Percentiles rank a stretch among this genome's conserved stretches.
Conservation (phyloP, 768 basidiomycete genomes). For the Russula earlei region DNA sequence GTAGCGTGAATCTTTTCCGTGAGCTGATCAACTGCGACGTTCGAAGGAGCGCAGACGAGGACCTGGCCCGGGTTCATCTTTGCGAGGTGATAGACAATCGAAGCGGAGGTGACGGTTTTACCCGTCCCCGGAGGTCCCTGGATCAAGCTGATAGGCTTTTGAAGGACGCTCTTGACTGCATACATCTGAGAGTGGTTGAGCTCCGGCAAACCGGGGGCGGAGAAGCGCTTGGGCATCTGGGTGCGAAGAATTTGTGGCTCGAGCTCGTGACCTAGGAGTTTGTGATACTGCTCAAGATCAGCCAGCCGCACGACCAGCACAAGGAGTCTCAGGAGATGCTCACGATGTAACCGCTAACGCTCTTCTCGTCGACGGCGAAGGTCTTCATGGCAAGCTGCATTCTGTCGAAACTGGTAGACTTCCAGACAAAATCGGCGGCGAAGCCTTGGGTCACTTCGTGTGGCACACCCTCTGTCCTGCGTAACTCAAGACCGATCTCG, state of each 20-base stretch:
- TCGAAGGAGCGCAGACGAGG: conserved; percentile 96
- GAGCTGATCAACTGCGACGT: conserved; percentile 98
- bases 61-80: conserved; percentile 99
- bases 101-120: conserved; percentile 98
- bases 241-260: conserved; percentile 87
- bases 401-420: conserved; percentile 97
- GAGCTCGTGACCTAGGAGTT: conserved; percentile 93
- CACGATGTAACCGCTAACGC: conserved; percentile 96
- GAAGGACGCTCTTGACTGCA: conserved; percentile 96
- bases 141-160: conserved; percentile 95
- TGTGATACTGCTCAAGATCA: conserved; percentile 68
- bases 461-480: conserved; percentile 86
- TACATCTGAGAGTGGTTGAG: conserved; percentile 99
- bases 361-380: conserved; percentile 98
- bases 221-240: conserved; percentile 96
- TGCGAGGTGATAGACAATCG: conserved; percentile 95
- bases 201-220: conserved; percentile 93
- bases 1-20: conserved; percentile 99
- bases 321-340: conserved; percentile 25
- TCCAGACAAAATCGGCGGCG: conserved; percentile 99
- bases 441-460: conserved; percentile 92
- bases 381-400: conserved; percentile 99
- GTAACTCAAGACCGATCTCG: conserved; percentile 90
- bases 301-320: not conserved
- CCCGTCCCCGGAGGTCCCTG: conserved; percentile 99